Evolutionary conservation across 768 basidiomycete species (phyloP).

Genomic region (Mycena albidolilacea): DNA sequence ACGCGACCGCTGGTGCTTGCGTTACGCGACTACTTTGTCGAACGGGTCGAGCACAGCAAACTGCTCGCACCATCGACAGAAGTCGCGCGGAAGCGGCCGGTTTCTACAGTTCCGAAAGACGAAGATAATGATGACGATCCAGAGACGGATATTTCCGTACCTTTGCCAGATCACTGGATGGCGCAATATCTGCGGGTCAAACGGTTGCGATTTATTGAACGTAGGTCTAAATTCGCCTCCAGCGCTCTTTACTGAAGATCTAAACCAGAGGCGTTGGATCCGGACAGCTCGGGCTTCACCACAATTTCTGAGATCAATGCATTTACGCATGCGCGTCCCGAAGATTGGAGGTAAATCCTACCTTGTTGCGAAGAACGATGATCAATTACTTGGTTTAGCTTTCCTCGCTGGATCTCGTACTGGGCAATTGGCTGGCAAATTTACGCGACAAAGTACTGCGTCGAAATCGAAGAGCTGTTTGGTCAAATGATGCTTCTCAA

Average conservation of each 20-base stretch:
- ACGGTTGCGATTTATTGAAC: constrained; percentile 25
- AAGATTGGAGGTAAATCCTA: constrained; percentile 23
- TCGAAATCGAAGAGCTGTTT: constrained; percentile 30
- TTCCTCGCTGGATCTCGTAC: constrained; percentile 24
- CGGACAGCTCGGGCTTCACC: constrained; percentile 25
- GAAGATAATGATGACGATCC: background rate
- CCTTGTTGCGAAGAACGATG: background rate
- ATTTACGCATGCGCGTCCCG: constrained; percentile 20
- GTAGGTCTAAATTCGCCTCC: background rate
- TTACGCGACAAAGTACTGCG: constrained; percentile 26
- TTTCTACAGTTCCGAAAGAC: background rate
- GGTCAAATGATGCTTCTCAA: constrained; percentile 17
- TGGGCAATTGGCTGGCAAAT: constrained; percentile 33
- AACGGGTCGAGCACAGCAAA: constrained; percentile 27
- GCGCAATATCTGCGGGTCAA: constrained; percentile 17
- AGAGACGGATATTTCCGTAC: constrained; percentile 6
- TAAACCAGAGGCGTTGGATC: constrained; percentile 1
- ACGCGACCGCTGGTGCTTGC: constrained; percentile 18
- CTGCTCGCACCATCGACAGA: constrained; percentile 26
- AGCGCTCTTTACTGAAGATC: background rate
- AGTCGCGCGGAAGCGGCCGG: background rate
- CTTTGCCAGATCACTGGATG: constrained; percentile 14
- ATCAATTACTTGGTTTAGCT: background rate
- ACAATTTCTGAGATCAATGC: constrained; percentile 27
- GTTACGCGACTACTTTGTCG: constrained; percentile 26